Percentiles rank a stretch among this genome's conserved stretches.
These are phyloP conservation scores for Coccomyxa sp. DNA, from an alignment of 139 green algal genomes.

Conservation along the genomic window DNA sequence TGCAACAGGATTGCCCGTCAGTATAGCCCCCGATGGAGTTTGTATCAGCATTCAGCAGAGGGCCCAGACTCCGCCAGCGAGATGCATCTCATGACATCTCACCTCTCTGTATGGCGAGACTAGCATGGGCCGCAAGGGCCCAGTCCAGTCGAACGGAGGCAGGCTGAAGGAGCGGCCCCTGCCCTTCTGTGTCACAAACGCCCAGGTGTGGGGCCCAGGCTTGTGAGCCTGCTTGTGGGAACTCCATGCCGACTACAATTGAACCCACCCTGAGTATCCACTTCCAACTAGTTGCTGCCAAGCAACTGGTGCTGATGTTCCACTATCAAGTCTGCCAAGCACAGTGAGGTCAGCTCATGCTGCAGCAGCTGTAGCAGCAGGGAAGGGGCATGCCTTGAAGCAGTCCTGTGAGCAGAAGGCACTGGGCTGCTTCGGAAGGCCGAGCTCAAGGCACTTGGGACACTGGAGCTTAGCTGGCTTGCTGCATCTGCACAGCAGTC, in stretches of 20 bases:
- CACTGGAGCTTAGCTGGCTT: constrained; percentile 86
- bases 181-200: constrained; percentile 70
- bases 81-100: background rate
- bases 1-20: constrained; percentile 18
- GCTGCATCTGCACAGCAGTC: constrained; percentile 52
- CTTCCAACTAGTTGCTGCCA: no score
- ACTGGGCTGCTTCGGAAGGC: constrained; percentile 59
- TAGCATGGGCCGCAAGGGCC: constrained; percentile 61
- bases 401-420: constrained; percentile 94
- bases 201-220: constrained; percentile 51
- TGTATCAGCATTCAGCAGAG: background rate
- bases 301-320: no score
- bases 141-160: constrained; percentile 85
- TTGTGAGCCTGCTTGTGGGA: constrained; percentile 81
- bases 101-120: background rate
- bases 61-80: no score
- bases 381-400: constrained; percentile 89
- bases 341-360: no score
- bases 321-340: no score
- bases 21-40: background rate
- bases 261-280: no score
- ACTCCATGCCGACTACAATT: constrained; percentile 67
- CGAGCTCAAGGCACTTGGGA: constrained; percentile 84
- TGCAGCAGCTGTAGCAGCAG: no score
- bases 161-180: constrained; percentile 43